A percentile compares a stretch with the other conserved stretches of the same genome.
phyloP scores from a whole-genome alignment of 2,329 filamentous ascomycete genomes.

The Orbilia blumenaviensis region DNA sequence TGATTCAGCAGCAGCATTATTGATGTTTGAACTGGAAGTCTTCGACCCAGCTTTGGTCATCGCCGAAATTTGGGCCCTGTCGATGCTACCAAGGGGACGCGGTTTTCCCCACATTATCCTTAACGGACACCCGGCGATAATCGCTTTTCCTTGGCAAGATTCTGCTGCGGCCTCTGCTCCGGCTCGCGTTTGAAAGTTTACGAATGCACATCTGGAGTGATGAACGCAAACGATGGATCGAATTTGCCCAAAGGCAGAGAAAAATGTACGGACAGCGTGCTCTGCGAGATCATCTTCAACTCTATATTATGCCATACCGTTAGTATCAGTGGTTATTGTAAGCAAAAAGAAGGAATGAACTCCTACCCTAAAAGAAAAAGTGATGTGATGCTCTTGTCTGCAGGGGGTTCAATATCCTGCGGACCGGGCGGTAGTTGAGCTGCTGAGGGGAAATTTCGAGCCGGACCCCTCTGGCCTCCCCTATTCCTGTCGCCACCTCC shows the following conservation, averaged over 20 bases:
- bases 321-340: background rate
- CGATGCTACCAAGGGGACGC: conserved; percentile 89
- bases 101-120: conserved; percentile 92
- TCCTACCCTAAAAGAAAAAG: conserved; percentile 82
- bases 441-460: conserved; percentile 72
- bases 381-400: conserved; percentile 86
- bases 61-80: conserved; percentile 61
- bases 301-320: conserved; percentile 20
- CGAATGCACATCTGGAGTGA: conserved; percentile 94
- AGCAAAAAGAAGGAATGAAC: background rate
- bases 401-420: conserved; percentile 84
- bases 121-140: conserved; percentile 89
- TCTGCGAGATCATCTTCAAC: conserved; percentile 96
- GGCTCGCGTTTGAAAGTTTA: conserved; percentile 88
- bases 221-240: conserved; percentile 95
- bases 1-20: background rate
- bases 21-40: background rate
- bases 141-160: conserved; percentile 83
- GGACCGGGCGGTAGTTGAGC: conserved; percentile 80
- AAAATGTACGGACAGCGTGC: conserved; percentile 88
- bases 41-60: conserved; percentile 38
- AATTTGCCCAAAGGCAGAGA: conserved; percentile 86
- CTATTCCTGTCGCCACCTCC: conserved; percentile 62
- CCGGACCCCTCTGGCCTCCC: conserved; percentile 63
- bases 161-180: conserved; percentile 86